A percentile compares a stretch with the other conserved stretches of the same genome.
phyloP scores from a whole-genome alignment of 1,284 basidiomycete species.

The Microbotryum intermedium region DNA sequence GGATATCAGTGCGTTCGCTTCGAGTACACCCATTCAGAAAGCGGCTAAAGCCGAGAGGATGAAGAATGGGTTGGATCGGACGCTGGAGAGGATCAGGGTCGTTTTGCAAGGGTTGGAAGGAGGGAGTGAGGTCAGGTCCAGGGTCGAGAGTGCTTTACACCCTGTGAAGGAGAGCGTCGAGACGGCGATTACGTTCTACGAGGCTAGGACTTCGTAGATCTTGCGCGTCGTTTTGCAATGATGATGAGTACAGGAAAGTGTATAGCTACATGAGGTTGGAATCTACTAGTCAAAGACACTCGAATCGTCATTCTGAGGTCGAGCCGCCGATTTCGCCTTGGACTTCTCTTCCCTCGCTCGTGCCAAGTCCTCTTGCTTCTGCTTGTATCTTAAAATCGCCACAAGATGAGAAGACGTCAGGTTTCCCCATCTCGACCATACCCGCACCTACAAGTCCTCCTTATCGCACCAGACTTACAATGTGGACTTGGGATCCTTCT shows the following conservation, averaged over 20 bases:
- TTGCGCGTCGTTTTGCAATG: neutral
- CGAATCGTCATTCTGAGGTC: neutral
- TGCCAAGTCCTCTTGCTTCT: neutral
- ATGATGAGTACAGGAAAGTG: neutral
- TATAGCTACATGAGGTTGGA: neutral
- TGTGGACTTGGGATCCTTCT: conserved; percentile 77
- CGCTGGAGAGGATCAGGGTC: conserved; percentile 67
- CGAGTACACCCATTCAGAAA: conserved; percentile 48
- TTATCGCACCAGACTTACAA: conserved; percentile 42
- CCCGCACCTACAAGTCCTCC: neutral
- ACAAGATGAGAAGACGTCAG: too few relatives aligned
- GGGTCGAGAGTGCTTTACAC: conserved; percentile 71
- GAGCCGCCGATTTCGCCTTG: neutral
- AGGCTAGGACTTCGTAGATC: conserved; percentile 5
- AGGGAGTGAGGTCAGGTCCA: conserved; percentile 54
- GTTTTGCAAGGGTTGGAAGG: conserved; percentile 57
- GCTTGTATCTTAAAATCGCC: neutral
- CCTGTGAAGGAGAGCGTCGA: conserved; percentile 69
- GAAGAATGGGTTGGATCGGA: conserved; percentile 67
- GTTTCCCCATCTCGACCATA: too few relatives aligned
- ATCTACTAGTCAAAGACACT: neutral
- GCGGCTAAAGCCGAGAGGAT: conserved; percentile 71
- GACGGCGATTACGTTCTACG: conserved; percentile 51
- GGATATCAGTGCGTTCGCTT: conserved; percentile 47
- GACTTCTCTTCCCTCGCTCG: neutral